A percentile compares a stretch with the other conserved stretches of the same genome.
Evolutionary conservation across 345 rosid genomes (phyloP).

Genomic region (Corymbia maculata): DNA sequence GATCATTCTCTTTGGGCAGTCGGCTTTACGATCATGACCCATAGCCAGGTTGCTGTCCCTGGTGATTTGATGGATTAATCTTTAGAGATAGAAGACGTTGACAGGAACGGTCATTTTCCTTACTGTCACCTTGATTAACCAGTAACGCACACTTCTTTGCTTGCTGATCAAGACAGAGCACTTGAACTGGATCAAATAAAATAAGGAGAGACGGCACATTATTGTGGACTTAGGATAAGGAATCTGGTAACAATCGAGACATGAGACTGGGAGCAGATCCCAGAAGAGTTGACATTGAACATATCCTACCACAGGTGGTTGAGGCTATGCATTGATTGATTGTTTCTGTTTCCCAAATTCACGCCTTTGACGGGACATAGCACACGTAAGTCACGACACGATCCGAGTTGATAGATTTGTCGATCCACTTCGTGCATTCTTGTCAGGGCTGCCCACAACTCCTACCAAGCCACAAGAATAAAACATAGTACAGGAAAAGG

Average conservation of each 20-base stretch:
- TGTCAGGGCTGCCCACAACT: neutral
- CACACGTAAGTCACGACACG: neutral
- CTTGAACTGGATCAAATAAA: neutral
- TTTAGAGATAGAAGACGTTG: neutral
- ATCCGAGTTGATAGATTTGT: neutral
- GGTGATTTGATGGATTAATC: neutral
- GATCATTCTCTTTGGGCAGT: neutral
- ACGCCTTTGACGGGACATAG: neutral
- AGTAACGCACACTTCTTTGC: neutral
- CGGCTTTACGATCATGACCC: neutral
- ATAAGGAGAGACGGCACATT: neutral
- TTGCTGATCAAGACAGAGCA: neutral
- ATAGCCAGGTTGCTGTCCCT: neutral
- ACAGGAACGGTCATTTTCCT: neutral
- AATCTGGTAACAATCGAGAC: neutral
- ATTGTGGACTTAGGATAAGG: neutral
- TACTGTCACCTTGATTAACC: neutral
- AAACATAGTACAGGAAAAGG: neutral
- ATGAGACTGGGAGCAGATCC: neutral
- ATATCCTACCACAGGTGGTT: neutral
- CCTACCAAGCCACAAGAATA: neutral
- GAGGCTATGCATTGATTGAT: neutral
- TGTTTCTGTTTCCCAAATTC: neutral
- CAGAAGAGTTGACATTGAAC: neutral
- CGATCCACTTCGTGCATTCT: neutral